Base-by-base conservation (phyloP, 805 yeast genomes). In the Wickerhamiella kurtzmanii region DNA sequence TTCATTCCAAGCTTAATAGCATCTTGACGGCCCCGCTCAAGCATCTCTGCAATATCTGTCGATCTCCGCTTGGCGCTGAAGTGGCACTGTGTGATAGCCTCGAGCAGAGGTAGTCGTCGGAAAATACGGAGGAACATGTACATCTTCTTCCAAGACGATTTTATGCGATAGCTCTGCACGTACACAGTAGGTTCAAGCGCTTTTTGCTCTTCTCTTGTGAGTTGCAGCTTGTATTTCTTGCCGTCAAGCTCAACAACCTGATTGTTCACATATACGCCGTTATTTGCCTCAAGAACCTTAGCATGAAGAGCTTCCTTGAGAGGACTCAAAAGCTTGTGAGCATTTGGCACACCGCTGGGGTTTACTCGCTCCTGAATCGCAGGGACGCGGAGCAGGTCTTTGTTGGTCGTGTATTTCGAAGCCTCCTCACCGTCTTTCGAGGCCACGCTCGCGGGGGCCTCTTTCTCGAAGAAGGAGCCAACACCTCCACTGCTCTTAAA, bases 81-180 rank as follows among this genome's bases (percentile, higher is more conserved):
- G 64, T 89, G 96, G 56, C 88, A 79, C 67, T 88, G 96, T 37
- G 89, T 85, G 55, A 89, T 82, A 45, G 96, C 97, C 39, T 75
- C 76, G 55, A 78, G 75, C 35, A 84, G 77, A 45, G 77, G 73
- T 64, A 82, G 66, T 32, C 80, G 80, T 48, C 84, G 74, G 49
- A 88, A 74, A 59, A 87, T 76, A 54, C 96, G 73, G 53, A 84
- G 70, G 43, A 86, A 82, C 37, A 78, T 69, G 9, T 85, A 85
- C 41, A 92, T 85, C 66, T 89, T 89, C 66, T 89, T 89, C 70
- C 81, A 75, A 4, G 94, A 80, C n/a, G 88, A 75, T 63, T 85
- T 85, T 56, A 88, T 73, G 64, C 97, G 75, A 69, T 72, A 80
- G 9, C 94, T 82, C 61, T 81, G 74, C 48, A 83, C 65, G 64